A percentile compares a stretch with the other conserved stretches of the same genome.
These are phyloP conservation scores for Botrytis paeoniae DNA, from an alignment of 2,329 filamentous ascomycete genomes.

Conservation along the genomic window DNA sequence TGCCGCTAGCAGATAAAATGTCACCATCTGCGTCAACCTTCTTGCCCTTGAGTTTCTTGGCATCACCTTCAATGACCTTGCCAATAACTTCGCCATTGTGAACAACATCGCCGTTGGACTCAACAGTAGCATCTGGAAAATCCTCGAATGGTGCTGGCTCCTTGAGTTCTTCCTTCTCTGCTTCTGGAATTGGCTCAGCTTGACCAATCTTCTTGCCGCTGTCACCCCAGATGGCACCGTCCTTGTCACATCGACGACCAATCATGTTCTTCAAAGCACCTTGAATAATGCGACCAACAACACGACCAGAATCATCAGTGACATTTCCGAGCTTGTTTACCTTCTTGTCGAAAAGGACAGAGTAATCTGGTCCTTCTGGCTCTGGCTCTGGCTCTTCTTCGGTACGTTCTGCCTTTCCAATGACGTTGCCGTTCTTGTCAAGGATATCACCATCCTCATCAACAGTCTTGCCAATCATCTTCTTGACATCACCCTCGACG, in stretches of 20 bases:
- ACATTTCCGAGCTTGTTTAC: constrained; percentile 60
- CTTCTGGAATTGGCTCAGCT: constrained; percentile 60
- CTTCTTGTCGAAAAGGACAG: constrained; percentile 50
- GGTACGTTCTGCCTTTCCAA: constrained; percentile 40
- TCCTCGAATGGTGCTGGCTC: constrained; percentile 54
- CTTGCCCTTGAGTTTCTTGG: constrained; percentile 62
- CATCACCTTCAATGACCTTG: constrained; percentile 60
- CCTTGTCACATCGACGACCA: constrained; percentile 61
- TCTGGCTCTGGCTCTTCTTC: constrained; percentile 34
- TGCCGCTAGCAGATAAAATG: constrained; percentile 64
- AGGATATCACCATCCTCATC: constrained; percentile 81
- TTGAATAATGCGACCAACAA: constrained; percentile 61
- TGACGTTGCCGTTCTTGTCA: constrained; percentile 66
- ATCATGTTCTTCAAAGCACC: constrained; percentile 62
- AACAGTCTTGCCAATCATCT: constrained; percentile 63
- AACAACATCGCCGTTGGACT: constrained; percentile 51
- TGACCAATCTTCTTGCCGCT: constrained; percentile 65
- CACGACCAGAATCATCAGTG: constrained; percentile 50
- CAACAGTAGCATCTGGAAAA: constrained; percentile 54
- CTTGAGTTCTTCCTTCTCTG: constrained; percentile 49
- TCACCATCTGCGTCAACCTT: constrained; percentile 67
- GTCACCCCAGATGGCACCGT: constrained; percentile 71
- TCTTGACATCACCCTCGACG: constrained; percentile 60
- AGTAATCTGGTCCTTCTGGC: constrained; percentile 42
- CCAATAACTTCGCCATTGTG: constrained; percentile 55